phyloP scores from a whole-genome alignment of 2,329 filamentous ascomycete genomes.

The Aspergillus niger region DNA sequence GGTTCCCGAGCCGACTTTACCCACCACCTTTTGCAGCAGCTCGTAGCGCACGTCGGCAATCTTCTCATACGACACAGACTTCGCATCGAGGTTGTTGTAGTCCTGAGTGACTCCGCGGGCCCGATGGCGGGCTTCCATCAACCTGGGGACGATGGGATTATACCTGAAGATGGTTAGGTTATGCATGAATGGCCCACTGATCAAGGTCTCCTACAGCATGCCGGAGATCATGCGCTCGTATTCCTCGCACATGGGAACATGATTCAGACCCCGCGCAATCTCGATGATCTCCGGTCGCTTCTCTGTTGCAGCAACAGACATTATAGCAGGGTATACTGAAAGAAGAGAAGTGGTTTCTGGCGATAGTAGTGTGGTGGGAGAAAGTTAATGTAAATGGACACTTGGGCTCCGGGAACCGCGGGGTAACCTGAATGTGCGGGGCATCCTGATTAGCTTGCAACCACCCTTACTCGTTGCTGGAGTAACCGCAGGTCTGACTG shows the following conservation, averaged over 20 bases:
- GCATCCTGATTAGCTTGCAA: slow-evolving; percentile 23
- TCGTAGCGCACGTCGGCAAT: slow-evolving; percentile 29
- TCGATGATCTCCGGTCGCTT: slow-evolving; percentile 36
- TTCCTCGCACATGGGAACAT: slow-evolving; percentile 36
- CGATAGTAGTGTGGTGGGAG: too few species aligned
- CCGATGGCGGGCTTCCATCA: slow-evolving; percentile 33
- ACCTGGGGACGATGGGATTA: slow-evolving; percentile 29
- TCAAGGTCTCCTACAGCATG: slow-evolving; percentile 31
- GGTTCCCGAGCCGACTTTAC: slow-evolving; percentile 31
- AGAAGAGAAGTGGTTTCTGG: too few species aligned
- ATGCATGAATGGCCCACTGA: too few species aligned
- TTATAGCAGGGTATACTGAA: background rate
- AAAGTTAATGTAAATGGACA: too few species aligned
- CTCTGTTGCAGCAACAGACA: slow-evolving; percentile 22
- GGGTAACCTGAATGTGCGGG: slow-evolving; percentile 24
- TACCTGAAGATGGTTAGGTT: slow-evolving; percentile 24
- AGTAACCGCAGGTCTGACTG: too few species aligned
- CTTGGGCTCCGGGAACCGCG: too few species aligned
- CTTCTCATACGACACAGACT: slow-evolving; percentile 29
- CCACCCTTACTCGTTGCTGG: too few species aligned
- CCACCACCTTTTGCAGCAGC: slow-evolving; percentile 31
- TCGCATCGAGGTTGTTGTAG: slow-evolving; percentile 34
- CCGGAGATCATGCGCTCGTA: slow-evolving; percentile 41
- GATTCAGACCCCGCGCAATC: slow-evolving; percentile 28
- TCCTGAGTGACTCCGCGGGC: slow-evolving; percentile 30